Percentiles rank a stretch among this genome's conserved stretches.
These are phyloP conservation scores for Penicillium crystallinum DNA, from an alignment of 495 filamentous ascomycete species.

Conservation along the genomic window DNA sequence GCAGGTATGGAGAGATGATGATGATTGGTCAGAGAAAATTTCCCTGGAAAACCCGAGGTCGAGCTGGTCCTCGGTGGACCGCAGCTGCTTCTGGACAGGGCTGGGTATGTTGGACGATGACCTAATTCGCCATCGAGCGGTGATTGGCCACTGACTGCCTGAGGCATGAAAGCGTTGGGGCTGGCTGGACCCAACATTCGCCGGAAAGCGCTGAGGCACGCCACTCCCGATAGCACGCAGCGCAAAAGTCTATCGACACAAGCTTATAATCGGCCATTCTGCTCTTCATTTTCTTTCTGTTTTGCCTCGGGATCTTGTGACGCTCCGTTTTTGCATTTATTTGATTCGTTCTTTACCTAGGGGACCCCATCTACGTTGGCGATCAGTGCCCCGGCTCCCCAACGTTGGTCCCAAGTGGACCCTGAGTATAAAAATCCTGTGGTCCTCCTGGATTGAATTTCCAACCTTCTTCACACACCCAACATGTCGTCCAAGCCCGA, in stretches of 20 bases:
- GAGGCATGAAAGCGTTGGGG: conserved; percentile 27
- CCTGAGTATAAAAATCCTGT: conserved; percentile 23
- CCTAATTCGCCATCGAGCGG: not conserved
- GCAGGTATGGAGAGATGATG: not conserved
- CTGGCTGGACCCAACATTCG: conserved; percentile 31
- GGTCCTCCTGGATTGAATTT: conserved; percentile 7
- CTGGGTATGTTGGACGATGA: not conserved
- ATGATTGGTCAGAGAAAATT: not conserved
- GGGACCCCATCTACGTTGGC: conserved; percentile 22
- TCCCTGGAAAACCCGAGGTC: not conserved
- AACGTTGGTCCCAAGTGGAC: conserved; percentile 30
- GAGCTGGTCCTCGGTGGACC: not conserved
- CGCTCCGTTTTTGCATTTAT: not conserved
- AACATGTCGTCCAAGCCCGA: conserved; percentile 41
- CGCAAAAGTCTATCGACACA: not conserved
- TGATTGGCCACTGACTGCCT: conserved; percentile 2
- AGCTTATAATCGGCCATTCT: conserved; percentile 2
- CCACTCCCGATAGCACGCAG: conserved; percentile 11
- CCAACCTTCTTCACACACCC: conserved; percentile 4
- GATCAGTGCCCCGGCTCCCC: conserved; percentile 21
- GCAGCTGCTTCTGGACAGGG: not conserved
- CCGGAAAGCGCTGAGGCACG: conserved; percentile 12
- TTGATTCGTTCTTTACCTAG: conserved; percentile 11
- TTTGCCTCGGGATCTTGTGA: conserved; percentile 38
- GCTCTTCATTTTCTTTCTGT: not conserved